These are phyloP conservation scores for Kwoniella sp. DNA, from an alignment of 768 basidiomycete genomes.

Conservation along the genomic window DNA sequence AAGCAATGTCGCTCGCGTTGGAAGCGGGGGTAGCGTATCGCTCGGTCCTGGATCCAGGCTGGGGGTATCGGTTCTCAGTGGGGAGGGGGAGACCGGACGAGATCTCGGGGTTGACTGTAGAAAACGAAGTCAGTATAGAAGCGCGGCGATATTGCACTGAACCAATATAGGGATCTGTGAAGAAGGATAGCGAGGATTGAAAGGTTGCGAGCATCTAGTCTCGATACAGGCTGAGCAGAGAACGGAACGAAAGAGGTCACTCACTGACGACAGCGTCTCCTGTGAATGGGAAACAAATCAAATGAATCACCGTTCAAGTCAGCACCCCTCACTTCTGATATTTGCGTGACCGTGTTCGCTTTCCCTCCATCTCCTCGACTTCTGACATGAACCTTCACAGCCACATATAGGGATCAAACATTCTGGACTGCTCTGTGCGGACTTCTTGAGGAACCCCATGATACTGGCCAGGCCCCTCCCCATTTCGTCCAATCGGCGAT, in stretches of 20 bases:
- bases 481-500: too few species aligned
- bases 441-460: too few species aligned
- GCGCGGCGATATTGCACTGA: neutral
- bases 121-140: neutral
- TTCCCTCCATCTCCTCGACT: too few species aligned
- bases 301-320: slow-evolving; percentile 10
- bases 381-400: too few species aligned
- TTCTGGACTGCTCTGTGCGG: too few species aligned
- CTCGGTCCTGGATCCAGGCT: slow-evolving; percentile 85
- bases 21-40: slow-evolving; percentile 84
- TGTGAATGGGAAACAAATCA: slow-evolving; percentile 52
- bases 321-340: too few species aligned
- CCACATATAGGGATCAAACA: too few species aligned
- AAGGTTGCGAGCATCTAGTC: neutral
- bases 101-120: slow-evolving; percentile 78
- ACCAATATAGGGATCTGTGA: slow-evolving; percentile 7
- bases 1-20: slow-evolving; percentile 65
- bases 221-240: too few species aligned
- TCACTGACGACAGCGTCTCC: slow-evolving; percentile 71
- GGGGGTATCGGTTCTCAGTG: slow-evolving; percentile 74
- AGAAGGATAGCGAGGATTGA: neutral
- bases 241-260: slow-evolving; percentile 12
- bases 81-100: slow-evolving; percentile 84
- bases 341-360: too few species aligned
- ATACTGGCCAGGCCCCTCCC: too few species aligned